These are phyloP conservation scores for Iberis pinnata DNA, from an alignment of 345 rosid species.

Conservation along the genomic window DNA sequence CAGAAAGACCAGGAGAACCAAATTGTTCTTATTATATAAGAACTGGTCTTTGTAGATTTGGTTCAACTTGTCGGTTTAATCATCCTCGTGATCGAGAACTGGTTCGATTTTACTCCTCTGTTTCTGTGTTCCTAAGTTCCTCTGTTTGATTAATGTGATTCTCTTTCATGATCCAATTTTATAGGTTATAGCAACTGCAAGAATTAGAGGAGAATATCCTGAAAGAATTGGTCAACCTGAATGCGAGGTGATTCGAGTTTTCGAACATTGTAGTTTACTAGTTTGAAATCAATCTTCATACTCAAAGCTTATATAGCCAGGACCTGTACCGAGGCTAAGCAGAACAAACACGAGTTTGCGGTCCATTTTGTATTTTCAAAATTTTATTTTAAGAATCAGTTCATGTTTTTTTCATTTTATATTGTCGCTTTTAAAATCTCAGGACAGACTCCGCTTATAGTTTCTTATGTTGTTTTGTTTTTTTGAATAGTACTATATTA, in stretches of 20 bases:
- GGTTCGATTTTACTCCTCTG: no score
- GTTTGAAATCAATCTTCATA: no score
- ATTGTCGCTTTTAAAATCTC: no score
- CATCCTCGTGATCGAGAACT: slow-evolving; percentile 83
- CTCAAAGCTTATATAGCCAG: not conserved
- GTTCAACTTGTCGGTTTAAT: slow-evolving; percentile 42
- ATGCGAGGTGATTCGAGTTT: slow-evolving; percentile 62
- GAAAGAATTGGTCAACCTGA: slow-evolving; percentile 93
- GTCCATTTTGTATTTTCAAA: no score
- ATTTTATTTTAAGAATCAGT: no score
- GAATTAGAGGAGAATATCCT: slow-evolving; percentile 93
- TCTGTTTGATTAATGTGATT: not conserved
- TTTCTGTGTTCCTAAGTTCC: not conserved
- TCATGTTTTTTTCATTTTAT: no score
- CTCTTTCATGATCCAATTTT: slow-evolving; percentile 14
- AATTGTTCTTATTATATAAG: slow-evolving; percentile 95
- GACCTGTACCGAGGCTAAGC: no score
- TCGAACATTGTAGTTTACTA: not conserved
- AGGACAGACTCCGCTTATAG: no score
- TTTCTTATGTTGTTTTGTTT: slow-evolving; percentile 18
- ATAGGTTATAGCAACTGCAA: slow-evolving; percentile 89
- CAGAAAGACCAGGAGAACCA: slow-evolving; percentile 89
- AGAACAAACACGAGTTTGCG: no score
- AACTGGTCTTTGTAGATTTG: slow-evolving; percentile 96
- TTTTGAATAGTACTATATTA: slow-evolving; percentile 67